Evolutionary conservation across 345 rosid genomes (phyloP).

Genomic region (Gossypium thurberi): DNA sequence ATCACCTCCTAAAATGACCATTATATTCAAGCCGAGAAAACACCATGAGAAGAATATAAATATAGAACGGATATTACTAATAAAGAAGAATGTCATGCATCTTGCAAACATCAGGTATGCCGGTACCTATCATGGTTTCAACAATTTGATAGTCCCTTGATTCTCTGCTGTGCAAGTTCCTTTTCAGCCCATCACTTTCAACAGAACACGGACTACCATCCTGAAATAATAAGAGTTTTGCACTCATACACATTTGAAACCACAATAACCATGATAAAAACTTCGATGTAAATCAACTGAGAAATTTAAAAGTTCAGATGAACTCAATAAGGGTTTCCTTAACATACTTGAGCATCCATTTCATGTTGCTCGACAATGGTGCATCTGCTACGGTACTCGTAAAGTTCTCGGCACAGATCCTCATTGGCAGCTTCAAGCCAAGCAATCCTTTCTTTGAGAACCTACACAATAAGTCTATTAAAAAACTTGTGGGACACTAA

Average conservation of each 20-base stretch:
- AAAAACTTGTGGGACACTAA: neutral
- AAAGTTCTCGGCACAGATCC: conserved; percentile 89
- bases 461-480: conserved; percentile 33
- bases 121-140: conserved; percentile 62
- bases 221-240: conserved; percentile 31
- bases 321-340: conserved; percentile 3
- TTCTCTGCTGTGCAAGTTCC: conserved; percentile 76
- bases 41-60: neutral
- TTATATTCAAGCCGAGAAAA: neutral
- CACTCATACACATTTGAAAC: conserved; percentile 4
- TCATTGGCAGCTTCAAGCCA: conserved; percentile 93
- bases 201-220: conserved; percentile 58
- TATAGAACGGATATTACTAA: neutral
- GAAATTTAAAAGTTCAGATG: conserved; percentile 1
- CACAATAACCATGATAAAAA: neutral
- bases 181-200: conserved; percentile 73
- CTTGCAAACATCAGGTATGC: neutral
- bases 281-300: conserved; percentile 1
- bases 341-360: conserved; percentile 71
- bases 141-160: conserved; percentile 68
- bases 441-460: conserved; percentile 83
- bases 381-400: conserved; percentile 71
- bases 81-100: neutral
- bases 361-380: conserved; percentile 49
- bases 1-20: conserved; percentile 43